Evolutionary conservation across 805 yeast species (phyloP), one percentile per base, ranked within the genome.

Genomic region (Yarrowia bubula): DNA sequence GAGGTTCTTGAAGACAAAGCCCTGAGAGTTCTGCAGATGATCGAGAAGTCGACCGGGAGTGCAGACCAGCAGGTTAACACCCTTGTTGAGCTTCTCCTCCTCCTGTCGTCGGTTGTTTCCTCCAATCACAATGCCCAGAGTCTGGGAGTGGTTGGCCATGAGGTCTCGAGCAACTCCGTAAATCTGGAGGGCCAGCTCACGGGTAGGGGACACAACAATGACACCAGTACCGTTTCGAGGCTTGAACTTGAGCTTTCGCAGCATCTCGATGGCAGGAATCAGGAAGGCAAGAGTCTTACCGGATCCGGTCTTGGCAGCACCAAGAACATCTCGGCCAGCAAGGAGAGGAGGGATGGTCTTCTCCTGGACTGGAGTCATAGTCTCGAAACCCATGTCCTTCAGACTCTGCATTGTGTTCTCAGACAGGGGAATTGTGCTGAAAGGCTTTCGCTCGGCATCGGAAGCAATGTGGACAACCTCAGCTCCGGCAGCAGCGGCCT

Each of bases 221-320:
- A 92, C 98, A 75, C 98, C 98, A 14, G 98, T 93, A 70, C 99
- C 99, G 75, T 95, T 96, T 80, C 98, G 85, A 65, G 99, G 98
- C 78, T 93, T 95, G 81, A 92, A 95, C 75, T 89, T 91, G 72
- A 95, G 82, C 15, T 96, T 86, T 74, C 92, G 89, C 65, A 95
- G 81, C 79, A 92, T 79, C 78, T 95, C 99, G 69, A 95, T 88
- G 37, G 99, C 99, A 13, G 99, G 99, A 67, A 95, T 83, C 73
- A 95, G 80, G 71, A 95, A 95, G 9, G 99, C 98, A 67, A 96
- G 79, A 0, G 99, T 95, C 79, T 95, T 95, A 75, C 99, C 99
- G 1, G 98, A 92, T 64, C 99, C 99, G 2, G 99, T 95, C 79
- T 92, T 93, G 66, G 99, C 99, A n/a, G 99, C 99, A 70, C 99